A percentile compares a stretch with the other conserved stretches of the same genome.
Conservation (phyloP, 768 basidiomycete species). For the Rhodocollybia butyracea region DNA sequence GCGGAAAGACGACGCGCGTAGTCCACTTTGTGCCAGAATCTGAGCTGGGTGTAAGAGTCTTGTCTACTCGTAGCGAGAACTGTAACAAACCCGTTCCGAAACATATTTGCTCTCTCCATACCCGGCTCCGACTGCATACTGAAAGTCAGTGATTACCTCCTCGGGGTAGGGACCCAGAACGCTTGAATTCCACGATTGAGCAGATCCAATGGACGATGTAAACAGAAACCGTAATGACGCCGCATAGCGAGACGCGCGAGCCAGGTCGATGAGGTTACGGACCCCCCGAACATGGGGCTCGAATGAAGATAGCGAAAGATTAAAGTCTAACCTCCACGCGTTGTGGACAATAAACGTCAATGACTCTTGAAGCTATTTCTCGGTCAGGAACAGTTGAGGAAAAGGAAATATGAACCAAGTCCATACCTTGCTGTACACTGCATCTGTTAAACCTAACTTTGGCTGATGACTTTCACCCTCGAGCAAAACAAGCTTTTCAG, state of each 20-base stretch:
- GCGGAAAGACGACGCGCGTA: constrained; percentile 35
- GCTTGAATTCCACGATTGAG: constrained; percentile 24
- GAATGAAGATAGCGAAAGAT: constrained; percentile 46
- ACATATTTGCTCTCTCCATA: constrained; percentile 48
- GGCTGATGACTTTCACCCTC: constrained; percentile 28
- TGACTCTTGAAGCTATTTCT: constrained; percentile 20
- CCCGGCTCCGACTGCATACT: constrained; percentile 33
- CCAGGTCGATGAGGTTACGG: constrained; percentile 42
- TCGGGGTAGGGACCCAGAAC: constrained; percentile 29
- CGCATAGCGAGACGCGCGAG: constrained; percentile 13
- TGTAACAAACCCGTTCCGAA: constrained; percentile 30
- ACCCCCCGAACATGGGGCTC: constrained; percentile 46
- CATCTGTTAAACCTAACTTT: constrained; percentile 16
- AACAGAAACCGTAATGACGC: constrained; percentile 30
- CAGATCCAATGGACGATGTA: constrained; percentile 38
- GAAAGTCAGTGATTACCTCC: constrained; percentile 26
- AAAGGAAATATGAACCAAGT: not conserved
- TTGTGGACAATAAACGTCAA: constrained; percentile 38
- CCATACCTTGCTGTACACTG: constrained; percentile 19
- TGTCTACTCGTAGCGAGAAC: not conserved
- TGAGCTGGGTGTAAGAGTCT: constrained; percentile 3
- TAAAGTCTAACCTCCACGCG: constrained; percentile 34
- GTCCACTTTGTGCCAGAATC: constrained; percentile 35
- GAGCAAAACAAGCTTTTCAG: constrained; percentile 29
- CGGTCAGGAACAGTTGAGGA: constrained; percentile 3